Evolutionary conservation across 2,329 filamentous ascomycete species (phyloP), one percentile per base, ranked within the genome.

Genomic region (Neonectria sp.): DNA sequence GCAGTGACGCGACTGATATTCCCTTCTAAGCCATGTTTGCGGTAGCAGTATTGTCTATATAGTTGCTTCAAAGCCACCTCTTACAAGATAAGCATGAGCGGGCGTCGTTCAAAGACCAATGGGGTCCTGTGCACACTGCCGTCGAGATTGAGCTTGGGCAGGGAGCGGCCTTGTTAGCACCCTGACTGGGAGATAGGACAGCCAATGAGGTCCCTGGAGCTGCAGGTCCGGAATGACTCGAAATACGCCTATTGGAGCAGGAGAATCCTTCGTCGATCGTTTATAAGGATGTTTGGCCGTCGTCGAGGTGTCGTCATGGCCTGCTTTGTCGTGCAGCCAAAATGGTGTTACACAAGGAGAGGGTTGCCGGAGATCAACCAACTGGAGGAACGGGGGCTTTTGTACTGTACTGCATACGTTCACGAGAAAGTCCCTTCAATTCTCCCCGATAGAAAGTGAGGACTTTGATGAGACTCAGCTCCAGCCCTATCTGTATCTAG

Each of bases 41-140:
- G n/a, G 21, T 29, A 55, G 31, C 21, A 8, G 29, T 55, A 45
- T 35, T 53, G 48, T 25, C 25, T 65, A 63, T 52, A 24, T 43
- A 52, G 35, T 69, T 57, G 57, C 63, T 58, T 45, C 62, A 64
- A 63, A 61, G 56, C 51, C 27, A 35, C 49, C 61, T 52, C 21
- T 58, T 60, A 37, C 7, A 37, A 37, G 13, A 37, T 37, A 62
- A 37, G 61, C 59, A 40, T 29, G 27, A 61, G 61, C 21, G n/a
- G 40, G 46, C 43, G 53, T 35, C 29, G 51, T 24, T 27, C 12
- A 24, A 29, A 53, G 29, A 24, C 45, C 13, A 13, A 55, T 46
- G 5, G 11, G 25, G 24, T 13, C 15, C 25, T 27, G 46, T 49
- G 15, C 25, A 49, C 15, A 35, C 33, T 13, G 35, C 11, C 13